Conservation (phyloP, 2,329 filamentous ascomycete species). For the Colletotrichum liriopes region DNA sequence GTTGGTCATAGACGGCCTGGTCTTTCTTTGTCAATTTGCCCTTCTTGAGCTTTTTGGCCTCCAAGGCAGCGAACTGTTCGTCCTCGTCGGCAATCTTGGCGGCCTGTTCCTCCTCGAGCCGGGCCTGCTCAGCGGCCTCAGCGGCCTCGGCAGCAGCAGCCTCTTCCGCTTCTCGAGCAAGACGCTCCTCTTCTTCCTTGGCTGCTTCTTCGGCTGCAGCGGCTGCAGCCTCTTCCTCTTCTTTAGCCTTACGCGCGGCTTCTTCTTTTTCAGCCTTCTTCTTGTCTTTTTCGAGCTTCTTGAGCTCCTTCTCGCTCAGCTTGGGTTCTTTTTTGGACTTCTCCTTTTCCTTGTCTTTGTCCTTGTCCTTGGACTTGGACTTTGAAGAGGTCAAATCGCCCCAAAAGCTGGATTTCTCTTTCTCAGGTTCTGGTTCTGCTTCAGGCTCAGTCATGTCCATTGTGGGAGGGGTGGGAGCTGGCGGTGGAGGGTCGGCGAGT, state of each 20-base stretch:
- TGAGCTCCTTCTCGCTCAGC: constrained; percentile 65
- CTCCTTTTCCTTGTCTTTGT: constrained; percentile 57
- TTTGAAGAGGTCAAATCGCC: constrained; percentile 55
- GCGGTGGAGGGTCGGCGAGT: constrained; percentile 62
- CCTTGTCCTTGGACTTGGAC: constrained; percentile 55
- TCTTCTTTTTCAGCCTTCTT: constrained; percentile 59
- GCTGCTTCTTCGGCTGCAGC: constrained; percentile 47
- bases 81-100: constrained; percentile 52
- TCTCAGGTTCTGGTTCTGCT: constrained; percentile 55
- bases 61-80: constrained; percentile 58
- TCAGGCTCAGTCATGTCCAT: constrained; percentile 61
- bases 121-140: constrained; percentile 50
- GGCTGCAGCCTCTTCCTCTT: constrained; percentile 52
- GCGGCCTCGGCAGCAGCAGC: constrained; percentile 49
- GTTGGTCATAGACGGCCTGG: constrained; percentile 59
- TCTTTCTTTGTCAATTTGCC: constrained; percentile 62
- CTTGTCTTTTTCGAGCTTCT: constrained; percentile 66
- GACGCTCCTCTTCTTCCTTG: constrained; percentile 52
- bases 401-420: constrained; percentile 50
- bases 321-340: constrained; percentile 62
- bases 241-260: constrained; percentile 60
- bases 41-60: constrained; percentile 67
- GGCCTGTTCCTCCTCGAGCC: constrained; percentile 45
- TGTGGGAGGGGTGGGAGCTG: constrained; percentile 64
- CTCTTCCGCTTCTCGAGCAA: constrained; percentile 49